Evolutionary conservation across 2,329 filamentous ascomycete genomes (phyloP).

Genomic region (Lachnellula subtilissima): DNA sequence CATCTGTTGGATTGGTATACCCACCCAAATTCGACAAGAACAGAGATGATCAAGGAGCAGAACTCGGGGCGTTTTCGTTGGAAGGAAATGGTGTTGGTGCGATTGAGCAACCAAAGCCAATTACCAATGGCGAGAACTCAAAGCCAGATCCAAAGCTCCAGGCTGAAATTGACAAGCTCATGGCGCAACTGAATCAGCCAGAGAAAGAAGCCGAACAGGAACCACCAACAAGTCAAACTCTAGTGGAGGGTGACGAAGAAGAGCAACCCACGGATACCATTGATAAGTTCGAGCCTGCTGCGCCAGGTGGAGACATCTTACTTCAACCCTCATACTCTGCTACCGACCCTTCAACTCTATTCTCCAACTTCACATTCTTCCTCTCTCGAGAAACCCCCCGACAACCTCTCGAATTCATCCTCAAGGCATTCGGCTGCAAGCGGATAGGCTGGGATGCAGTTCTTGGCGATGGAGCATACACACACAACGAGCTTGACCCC

Average conservation of each 20-base stretch:
- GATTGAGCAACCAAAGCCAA: slow-evolving; percentile 47
- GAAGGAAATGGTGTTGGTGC: slow-evolving; percentile 65
- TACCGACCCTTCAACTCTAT: slow-evolving; percentile 68
- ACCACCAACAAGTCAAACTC: slow-evolving; percentile 40
- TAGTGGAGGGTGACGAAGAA: slow-evolving; percentile 36
- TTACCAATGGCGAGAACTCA: slow-evolving; percentile 45
- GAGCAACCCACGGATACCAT: slow-evolving; percentile 59
- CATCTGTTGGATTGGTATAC: slow-evolving; percentile 84
- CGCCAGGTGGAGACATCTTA: slow-evolving; percentile 78
- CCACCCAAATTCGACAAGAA: slow-evolving; percentile 86
- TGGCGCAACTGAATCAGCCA: slow-evolving; percentile 60
- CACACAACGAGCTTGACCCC: slow-evolving; percentile 79
- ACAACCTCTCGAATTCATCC: slow-evolving; percentile 84
- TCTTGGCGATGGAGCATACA: slow-evolving; percentile 87
- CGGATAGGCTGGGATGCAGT: slow-evolving; percentile 91
- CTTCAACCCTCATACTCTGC: slow-evolving; percentile 68
- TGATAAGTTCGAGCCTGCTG: slow-evolving; percentile 86
- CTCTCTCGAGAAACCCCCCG: slow-evolving; percentile 90
- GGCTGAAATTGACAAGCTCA: slow-evolving; percentile 63
- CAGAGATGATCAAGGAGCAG: slow-evolving; percentile 85
- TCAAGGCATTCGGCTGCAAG: slow-evolving; percentile 93
- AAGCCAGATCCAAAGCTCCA: slow-evolving; percentile 59
- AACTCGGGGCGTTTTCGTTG: slow-evolving; percentile 85
- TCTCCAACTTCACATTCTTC: slow-evolving; percentile 85
- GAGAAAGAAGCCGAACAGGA: slow-evolving; percentile 38